Percentiles rank a stretch among this genome's conserved stretches.
Conservation (phyloP, 371 early-diverging fungal genomes). For the Choanephora cucurbitarum region DNA sequence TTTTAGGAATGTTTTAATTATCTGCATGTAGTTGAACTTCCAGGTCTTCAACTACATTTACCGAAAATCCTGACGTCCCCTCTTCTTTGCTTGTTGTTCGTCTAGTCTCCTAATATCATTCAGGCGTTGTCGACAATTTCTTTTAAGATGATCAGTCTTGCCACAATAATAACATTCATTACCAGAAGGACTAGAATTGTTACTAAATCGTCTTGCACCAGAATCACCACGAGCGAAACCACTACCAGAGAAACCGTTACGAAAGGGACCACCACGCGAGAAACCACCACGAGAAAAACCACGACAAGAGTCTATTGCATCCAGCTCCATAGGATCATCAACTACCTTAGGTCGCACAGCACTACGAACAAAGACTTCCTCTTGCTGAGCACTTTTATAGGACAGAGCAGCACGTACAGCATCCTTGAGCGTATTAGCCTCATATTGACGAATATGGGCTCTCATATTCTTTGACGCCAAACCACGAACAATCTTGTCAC, state of each 20-base stretch:
- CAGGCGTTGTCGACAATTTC: background rate
- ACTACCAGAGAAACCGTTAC: background rate
- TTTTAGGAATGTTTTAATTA: slow-evolving; percentile 1
- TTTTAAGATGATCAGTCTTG: slow-evolving; percentile 2
- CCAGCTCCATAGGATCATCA: slow-evolving; percentile 2
- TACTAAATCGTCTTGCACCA: background rate
- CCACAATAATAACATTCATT: slow-evolving; percentile 6
- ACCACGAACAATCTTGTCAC: slow-evolving; percentile 14
- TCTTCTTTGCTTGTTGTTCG: background rate
- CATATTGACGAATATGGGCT: slow-evolving; percentile 50
- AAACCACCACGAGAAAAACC: background rate
- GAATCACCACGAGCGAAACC: background rate
- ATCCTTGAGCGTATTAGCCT: slow-evolving; percentile 54
- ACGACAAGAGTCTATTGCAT: background rate
- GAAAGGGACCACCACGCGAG: too few relatives aligned
- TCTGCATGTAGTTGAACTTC: slow-evolving; percentile 5
- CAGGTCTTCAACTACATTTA: slow-evolving; percentile 9
- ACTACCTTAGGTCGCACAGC: background rate
- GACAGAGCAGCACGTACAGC: slow-evolving; percentile 1
- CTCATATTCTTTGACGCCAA: background rate
- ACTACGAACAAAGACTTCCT: background rate
- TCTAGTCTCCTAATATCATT: slow-evolving; percentile 8
- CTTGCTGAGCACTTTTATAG: slow-evolving; percentile 9
- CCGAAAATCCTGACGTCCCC: slow-evolving; percentile 11
- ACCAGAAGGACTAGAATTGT: background rate